Conservation (phyloP, 352 stramenopile species). For the Blastocystis sp. region DNA sequence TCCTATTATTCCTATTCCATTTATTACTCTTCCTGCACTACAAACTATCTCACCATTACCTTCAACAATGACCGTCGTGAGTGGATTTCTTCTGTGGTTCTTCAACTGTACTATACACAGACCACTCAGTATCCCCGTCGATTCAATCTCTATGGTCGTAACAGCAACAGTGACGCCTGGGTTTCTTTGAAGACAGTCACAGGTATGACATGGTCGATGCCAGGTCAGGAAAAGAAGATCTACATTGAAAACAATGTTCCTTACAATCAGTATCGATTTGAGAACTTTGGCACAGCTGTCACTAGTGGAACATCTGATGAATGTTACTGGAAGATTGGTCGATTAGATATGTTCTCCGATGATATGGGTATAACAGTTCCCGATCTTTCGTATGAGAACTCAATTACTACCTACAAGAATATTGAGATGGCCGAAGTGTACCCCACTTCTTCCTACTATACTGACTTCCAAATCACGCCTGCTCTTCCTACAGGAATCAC, state of each 20-base stretch:
- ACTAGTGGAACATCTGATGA: background rate
- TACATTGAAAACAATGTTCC: conserved; percentile 28
- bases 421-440: conserved; percentile 26
- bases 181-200: background rate
- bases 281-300: background rate
- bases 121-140: background rate
- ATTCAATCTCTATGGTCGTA: conserved; percentile 4
- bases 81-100: background rate
- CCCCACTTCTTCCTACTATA: background rate
- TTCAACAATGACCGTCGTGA: conserved; percentile 21
- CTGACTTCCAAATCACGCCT: background rate
- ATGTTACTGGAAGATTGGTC: conserved; percentile 19
- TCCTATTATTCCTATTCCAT: background rate
- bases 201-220: background rate
- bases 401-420: background rate
- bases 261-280: conserved; percentile 30
- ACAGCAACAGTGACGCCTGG: background rate
- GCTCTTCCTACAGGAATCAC: background rate
- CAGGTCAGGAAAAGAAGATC: background rate
- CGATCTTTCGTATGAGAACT: background rate
- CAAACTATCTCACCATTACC: background rate
- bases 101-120: conserved; percentile 33
- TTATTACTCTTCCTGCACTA: background rate
- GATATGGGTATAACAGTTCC: background rate
- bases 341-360: background rate